Conservation (phyloP, 352 stramenopile genomes). For the Elongisporangium prolatum region DNA sequence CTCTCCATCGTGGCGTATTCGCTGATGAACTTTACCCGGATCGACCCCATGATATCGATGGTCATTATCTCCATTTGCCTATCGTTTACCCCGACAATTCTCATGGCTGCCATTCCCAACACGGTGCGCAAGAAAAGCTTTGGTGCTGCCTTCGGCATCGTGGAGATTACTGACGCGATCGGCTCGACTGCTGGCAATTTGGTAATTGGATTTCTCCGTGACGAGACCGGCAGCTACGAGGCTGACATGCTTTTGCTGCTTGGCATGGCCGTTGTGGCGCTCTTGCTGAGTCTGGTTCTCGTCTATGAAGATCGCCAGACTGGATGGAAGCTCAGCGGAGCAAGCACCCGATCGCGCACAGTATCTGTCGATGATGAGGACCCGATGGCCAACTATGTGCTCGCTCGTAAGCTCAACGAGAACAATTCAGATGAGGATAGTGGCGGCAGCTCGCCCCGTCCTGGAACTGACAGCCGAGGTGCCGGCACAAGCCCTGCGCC, state of each 20-base stretch:
- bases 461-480: neutral
- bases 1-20: conserved; percentile 76
- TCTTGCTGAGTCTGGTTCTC: conserved; percentile 67
- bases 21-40: conserved; percentile 82
- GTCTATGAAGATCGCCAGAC: conserved; percentile 56
- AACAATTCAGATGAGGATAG: neutral
- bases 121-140: conserved; percentile 72
- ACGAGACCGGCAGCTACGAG: conserved; percentile 74
- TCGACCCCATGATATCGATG: conserved; percentile 80
- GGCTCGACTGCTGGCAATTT: conserved; percentile 80
- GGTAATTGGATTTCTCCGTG: conserved; percentile 78
- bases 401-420: conserved; percentile 8
- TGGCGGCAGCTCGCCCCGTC: neutral
- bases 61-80: conserved; percentile 83
- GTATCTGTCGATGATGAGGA: conserved; percentile 66
- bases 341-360: conserved; percentile 41
- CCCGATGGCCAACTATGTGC: conserved; percentile 25
- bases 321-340: conserved; percentile 50
- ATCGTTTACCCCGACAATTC: conserved; percentile 83
- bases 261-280: conserved; percentile 57
- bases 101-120: conserved; percentile 84
- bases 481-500: neutral
- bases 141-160: conserved; percentile 81
- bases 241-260: conserved; percentile 83
- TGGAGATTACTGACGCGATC: conserved; percentile 84